Evolutionary conservation across 164 flowering plant genomes (phyloP), one percentile per base, ranked within the genome.

Genomic region (Nymphaea colorata): DNA sequence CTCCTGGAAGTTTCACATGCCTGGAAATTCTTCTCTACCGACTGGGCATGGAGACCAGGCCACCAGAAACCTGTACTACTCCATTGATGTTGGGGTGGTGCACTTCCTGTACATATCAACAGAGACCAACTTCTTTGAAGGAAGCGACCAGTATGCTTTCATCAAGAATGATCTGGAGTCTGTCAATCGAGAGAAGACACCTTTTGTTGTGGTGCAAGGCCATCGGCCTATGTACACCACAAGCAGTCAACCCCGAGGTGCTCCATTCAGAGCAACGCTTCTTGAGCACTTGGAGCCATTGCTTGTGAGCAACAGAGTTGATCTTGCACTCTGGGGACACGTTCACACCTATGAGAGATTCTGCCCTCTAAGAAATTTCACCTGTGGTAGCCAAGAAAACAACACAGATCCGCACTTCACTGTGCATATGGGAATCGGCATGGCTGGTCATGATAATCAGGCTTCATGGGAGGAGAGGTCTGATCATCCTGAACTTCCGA

Each of bases 181-280:
- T 4, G 90, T 92, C 43, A 76, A 92, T 64, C 74, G 96, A 74
- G 74, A 65, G 15, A 90, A 80, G 75, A 89, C 90, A 43, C 98
- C 98, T 41, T 95, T 88, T 70, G 82, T 95, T 69, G 85, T 95
- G 36, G 87, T 95, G 64, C 98, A 95, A 79, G 99, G 99, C 62
- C 99, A 92, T 78, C 76, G 98, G 66, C 99, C 99, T 6, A 95
- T 95, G 99, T 95, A 95, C 84, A 95, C 98, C 4, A 88, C 97
- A 10, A 86, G 96, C 84, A 62, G 81, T 59, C 90, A 86, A 65
- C 0, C 5, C 0, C 79, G 84, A 74, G 99, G 87, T 69, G 75
- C 80, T 11, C 84, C 94, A 2, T 25, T 88, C 47, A 86, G 87
- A 66, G 68, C 72, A 66, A 85, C 76, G 71, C 73, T 95, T 91